These are phyloP conservation scores for Sarocladium kiliense DNA, from an alignment of 2,329 filamentous ascomycete genomes.

Conservation along the genomic window DNA sequence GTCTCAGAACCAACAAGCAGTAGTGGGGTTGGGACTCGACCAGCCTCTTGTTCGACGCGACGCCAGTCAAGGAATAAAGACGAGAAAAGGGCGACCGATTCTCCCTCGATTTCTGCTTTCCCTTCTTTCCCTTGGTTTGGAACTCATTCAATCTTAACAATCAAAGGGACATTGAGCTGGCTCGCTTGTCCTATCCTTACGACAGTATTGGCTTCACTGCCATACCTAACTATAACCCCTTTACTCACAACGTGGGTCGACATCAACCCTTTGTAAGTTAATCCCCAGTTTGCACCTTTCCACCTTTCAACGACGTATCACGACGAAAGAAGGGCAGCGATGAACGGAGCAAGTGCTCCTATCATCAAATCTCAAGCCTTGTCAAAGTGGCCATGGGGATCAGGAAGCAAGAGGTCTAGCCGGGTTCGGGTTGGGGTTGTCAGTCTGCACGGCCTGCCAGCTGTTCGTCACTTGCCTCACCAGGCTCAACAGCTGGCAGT, in stretches of 20 bases:
- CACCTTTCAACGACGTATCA: not conserved
- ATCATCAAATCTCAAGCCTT: not conserved
- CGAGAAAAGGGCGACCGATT: not conserved
- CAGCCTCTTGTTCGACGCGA: constrained; percentile 6
- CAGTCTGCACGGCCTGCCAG: not conserved
- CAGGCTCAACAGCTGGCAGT: not conserved
- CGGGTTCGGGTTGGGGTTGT: no score
- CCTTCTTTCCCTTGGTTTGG: not conserved
- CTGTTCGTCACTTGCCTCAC: not conserved
- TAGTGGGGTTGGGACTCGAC: constrained; percentile 14
- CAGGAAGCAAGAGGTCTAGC: no score
- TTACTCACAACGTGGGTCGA: not conserved
- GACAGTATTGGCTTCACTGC: not conserved
- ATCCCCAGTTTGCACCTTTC: not conserved
- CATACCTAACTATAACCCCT: not conserved
- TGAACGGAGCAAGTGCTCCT: not conserved
- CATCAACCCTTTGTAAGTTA: constrained; percentile 2
- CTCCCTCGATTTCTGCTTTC: not conserved
- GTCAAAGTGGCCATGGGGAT: no score
- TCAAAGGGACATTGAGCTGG: constrained; percentile 7
- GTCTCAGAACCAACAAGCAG: constrained; percentile 13
- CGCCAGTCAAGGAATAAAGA: not conserved
- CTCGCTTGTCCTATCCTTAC: constrained; percentile 1
- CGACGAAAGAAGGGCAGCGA: not conserved
- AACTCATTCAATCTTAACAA: not conserved